A percentile compares a stretch with the other conserved stretches of the same genome.
These are phyloP conservation scores for Penicillium nordicum DNA, from an alignment of 2,329 filamentous ascomycete species.

Conservation along the genomic window DNA sequence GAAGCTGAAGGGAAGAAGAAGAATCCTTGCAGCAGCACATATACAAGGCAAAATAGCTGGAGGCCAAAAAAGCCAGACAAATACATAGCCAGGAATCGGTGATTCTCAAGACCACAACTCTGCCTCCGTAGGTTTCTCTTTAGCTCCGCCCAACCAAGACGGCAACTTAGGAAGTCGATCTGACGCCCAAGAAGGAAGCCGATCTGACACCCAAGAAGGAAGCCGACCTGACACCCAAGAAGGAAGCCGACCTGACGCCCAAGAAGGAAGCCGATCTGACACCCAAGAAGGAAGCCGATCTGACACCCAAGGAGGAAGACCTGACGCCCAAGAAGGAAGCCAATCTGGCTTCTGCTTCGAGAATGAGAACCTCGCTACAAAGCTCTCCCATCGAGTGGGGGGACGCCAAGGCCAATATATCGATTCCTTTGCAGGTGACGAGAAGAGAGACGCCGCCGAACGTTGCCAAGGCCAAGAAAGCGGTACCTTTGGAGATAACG, in stretches of 20 bases:
- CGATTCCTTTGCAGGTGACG: slow-evolving; percentile 5
- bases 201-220: slow-evolving; percentile 1
- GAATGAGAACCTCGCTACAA: slow-evolving; percentile 4
- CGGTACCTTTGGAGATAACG: slow-evolving; percentile 4
- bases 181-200: slow-evolving; percentile 6
- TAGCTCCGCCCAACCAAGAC: slow-evolving; percentile 4
- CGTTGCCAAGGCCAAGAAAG: slow-evolving; percentile 8
- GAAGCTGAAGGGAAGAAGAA: neutral
- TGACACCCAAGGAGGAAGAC: neutral
- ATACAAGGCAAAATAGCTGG: neutral
- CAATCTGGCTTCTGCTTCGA: slow-evolving; percentile 2
- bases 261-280: neutral
- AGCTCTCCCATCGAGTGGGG: slow-evolving; percentile 6
- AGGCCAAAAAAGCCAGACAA: neutral
- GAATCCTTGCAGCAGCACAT: neutral
- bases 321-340: slow-evolving; percentile 1
- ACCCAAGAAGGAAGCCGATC: slow-evolving; percentile 9
- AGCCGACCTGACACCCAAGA: slow-evolving; percentile 7
- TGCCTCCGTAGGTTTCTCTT: slow-evolving; percentile 10
- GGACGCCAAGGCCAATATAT: slow-evolving; percentile 16
- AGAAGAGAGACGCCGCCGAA: slow-evolving; percentile 5
- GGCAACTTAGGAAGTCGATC: slow-evolving; percentile 2
- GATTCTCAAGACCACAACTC: slow-evolving; percentile 21
- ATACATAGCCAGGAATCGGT: no score
- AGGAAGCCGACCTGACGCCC: slow-evolving; percentile 3